Base-by-base conservation (phyloP, 2,329 filamentous ascomycete genomes). In the Aspergillus ibericus region DNA sequence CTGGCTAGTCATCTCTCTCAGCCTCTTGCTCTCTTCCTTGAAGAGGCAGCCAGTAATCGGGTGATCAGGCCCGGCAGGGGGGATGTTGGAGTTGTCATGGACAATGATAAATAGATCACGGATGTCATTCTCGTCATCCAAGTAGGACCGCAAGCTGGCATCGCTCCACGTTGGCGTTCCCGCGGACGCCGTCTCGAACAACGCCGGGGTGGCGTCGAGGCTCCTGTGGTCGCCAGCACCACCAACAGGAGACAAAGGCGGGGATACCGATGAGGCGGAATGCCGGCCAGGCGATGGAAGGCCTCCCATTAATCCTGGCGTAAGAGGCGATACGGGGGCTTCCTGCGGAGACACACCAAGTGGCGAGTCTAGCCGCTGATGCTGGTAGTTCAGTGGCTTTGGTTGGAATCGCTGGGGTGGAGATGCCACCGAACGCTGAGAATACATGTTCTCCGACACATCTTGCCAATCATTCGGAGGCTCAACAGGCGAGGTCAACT, bases 71-170 rank as follows among this genome's bases (percentile, higher is more conserved):
- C 89, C 86, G 7, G 89, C 90, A 16, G 92, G 90, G 42, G 87
- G 84, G 15, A 96, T 87, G 59, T 93, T 90, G 13, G 87, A 90
- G 73, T 93, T 96, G 76, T 98, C 93, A 71, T 96, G 93, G 27
- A 99, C 92, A 60, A 99, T 90, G 36, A 93, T 84, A 53, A 98
- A 83, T 72, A 98, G 84, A 72, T 99, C 93, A 52, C 91, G 86
- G 65, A 99, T 92, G 63, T 96, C 92, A 34, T 88, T 88, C 60
- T 91, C 87, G 66, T 95, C 92, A 65, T 98, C 93, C 68, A 98
- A 89, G 77, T 97, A 99, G 13, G 90, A 88, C 59, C 92, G 87
- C 27, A 99, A 83, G 67, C 87, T 91, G 56, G 87, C 83, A 74
- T 98, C 93, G 62, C 92, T 93, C 95, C 95, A 99, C 0, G 87